Conservation (phyloP, 2,329 filamentous ascomycete genomes). For the Aspergillus eucalypticola region DNA sequence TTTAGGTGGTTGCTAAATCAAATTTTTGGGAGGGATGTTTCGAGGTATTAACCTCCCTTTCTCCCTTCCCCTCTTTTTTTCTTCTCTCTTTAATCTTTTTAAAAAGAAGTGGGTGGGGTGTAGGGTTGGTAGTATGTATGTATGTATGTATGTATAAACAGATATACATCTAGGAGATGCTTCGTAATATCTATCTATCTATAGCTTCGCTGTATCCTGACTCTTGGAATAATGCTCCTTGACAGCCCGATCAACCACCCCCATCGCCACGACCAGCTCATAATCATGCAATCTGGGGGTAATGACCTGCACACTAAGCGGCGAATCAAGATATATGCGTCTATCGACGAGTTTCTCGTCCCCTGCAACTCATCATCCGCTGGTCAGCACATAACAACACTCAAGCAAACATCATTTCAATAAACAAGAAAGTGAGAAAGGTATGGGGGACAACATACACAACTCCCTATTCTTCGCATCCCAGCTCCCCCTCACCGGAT, state of each 20-base stretch:
- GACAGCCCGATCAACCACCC: conserved; percentile 48
- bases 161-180: too few species aligned
- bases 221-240: conserved; percentile 18
- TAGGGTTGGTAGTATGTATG: neutral
- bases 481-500: conserved; percentile 53
- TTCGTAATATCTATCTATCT: too few species aligned
- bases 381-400: conserved; percentile 6
- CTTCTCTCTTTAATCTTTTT: too few species aligned
- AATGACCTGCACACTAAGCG: conserved; percentile 59
- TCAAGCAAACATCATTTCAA: too few species aligned
- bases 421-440: too few species aligned
- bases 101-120: neutral
- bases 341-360: conserved; percentile 53
- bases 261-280: conserved; percentile 56
- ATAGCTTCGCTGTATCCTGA: conserved; percentile 16
- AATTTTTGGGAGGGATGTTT: conserved; percentile 48
- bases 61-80: neutral
- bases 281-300: conserved; percentile 58
- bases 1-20: conserved; percentile 47
- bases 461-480: conserved; percentile 61
- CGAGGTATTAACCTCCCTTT: conserved; percentile 36
- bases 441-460: conserved; percentile 45
- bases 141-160: neutral
- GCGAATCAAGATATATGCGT: conserved; percentile 55
- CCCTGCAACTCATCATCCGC: conserved; percentile 29